Base-by-base conservation (phyloP, 768 basidiomycete species). In the Porpolomopsis calyptriformis region DNA sequence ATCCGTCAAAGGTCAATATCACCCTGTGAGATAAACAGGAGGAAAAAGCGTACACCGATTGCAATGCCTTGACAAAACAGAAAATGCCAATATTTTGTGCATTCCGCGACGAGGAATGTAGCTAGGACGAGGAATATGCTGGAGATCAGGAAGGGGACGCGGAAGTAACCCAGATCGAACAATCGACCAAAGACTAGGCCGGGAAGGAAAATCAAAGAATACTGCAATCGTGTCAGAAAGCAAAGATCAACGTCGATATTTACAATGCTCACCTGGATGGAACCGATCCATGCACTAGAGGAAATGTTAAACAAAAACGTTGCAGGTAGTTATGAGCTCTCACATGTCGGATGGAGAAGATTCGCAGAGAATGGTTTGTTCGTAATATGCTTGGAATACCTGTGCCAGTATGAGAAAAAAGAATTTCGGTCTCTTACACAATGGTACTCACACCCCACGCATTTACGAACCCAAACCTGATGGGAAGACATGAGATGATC, bases 31-130 rank as follows among this genome's bases (percentile, higher is more conserved):
- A 25, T 4, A 12, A 14, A 4, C 22, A 12, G 3, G n/a, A 34
- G 20, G 6, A 16, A 24, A 48, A 46, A 5, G 63, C 73, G 43
- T 37, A 77, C 74, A 22, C 78, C 80, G 8, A 74, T 54, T 3
- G 72, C 71, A n/a, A 82, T 43, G 1, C 79, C 82, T 53, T 84
- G 82, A 40, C 67, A 77, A 0, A 84, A 66, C 33, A 83, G 57
- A 50, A 83, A 76, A 2, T 84, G 78, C 80, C 80, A 82, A 53
- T 76, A 83, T 52, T 63, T 45, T 16, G 57, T 76, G 50, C 81
- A 83, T 60, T 82, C 67, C 1, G 76, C 78, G 0, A 70, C 59
- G 12, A 82, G 63, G 52, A 81, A 73, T 0, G 71, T 72, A 24
- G 69, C 67, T 0, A 63, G 40, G 5, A 85, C 62, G 4, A 78